These are phyloP conservation scores for Fusarium gaditjirri DNA, from an alignment of 2,329 filamentous ascomycete species.

Conservation along the genomic window DNA sequence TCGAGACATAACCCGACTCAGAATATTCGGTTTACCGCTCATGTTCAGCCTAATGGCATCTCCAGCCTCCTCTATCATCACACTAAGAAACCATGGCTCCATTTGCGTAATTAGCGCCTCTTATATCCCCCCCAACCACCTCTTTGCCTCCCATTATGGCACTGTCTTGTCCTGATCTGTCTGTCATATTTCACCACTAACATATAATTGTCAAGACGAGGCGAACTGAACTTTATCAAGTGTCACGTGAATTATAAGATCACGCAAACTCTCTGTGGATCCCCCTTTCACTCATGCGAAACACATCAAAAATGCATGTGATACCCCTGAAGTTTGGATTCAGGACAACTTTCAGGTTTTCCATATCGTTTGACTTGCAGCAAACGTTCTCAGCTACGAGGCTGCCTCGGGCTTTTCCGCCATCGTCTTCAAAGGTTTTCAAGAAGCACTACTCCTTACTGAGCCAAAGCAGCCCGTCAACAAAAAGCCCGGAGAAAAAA, in stretches of 20 bases:
- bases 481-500: not conserved
- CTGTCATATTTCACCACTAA: not conserved
- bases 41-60: not conserved
- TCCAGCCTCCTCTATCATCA: slow-evolving; percentile 21
- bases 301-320: slow-evolving; percentile 29
- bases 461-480: not conserved
- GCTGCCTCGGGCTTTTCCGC: slow-evolving; percentile 3
- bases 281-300: slow-evolving; percentile 24
- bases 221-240: not conserved
- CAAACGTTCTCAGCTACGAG: not conserved
- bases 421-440: not conserved
- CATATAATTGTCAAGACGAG: not conserved
- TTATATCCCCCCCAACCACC: slow-evolving; percentile 1
- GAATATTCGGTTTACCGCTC: not conserved
- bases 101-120: not conserved
- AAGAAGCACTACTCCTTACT: not conserved
- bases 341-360: not conserved
- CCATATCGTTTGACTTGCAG: not conserved
- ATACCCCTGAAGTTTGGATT: slow-evolving; percentile 7
- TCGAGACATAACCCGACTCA: not conserved
- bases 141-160: not conserved
- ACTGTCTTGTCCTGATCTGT: not conserved
- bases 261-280: slow-evolving; percentile 1
- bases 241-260: not conserved
- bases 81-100: not conserved